These are phyloP conservation scores for Russula brevipes DNA, from an alignment of 768 basidiomycete species.

Conservation along the genomic window DNA sequence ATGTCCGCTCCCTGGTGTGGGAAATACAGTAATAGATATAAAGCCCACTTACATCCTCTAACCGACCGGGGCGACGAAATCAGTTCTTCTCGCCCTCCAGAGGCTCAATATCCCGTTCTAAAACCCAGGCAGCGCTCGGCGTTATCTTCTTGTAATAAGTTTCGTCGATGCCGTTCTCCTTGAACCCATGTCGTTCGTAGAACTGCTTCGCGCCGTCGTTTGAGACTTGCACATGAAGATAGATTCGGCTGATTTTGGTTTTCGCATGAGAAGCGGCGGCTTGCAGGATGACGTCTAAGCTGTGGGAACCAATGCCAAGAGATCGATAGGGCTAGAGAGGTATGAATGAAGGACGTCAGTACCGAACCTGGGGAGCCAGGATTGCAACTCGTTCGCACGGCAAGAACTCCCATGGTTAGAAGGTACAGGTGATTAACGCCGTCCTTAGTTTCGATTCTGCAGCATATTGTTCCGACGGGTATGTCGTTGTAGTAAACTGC, in stretches of 20 bases:
- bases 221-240: constrained; percentile 83
- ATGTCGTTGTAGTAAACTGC: constrained; percentile 91
- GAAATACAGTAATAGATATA: constrained; percentile 18
- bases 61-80: background rate
- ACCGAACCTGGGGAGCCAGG: background rate
- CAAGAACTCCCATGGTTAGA: constrained; percentile 90
- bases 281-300: constrained; percentile 59
- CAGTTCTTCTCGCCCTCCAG: background rate
- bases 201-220: constrained; percentile 73
- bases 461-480: constrained; percentile 84
- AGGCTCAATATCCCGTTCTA: constrained; percentile 51
- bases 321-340: constrained; percentile 73
- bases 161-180: constrained; percentile 55
- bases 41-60: constrained; percentile 4
- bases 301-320: constrained; percentile 66
- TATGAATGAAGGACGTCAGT: background rate
- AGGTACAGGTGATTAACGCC: constrained; percentile 61
- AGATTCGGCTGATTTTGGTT: constrained; percentile 63
- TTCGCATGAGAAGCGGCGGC: constrained; percentile 56
- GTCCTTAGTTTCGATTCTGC: constrained; percentile 69
- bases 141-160: constrained; percentile 88
- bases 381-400: constrained; percentile 45
- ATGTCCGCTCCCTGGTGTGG: background rate
- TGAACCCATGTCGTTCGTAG: constrained; percentile 81
- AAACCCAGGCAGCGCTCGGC: constrained; percentile 82